Percentiles rank a stretch among this genome's conserved stretches.
These are phyloP conservation scores for Phoma sp. DNA, from an alignment of 2,329 filamentous ascomycete species.

Conservation along the genomic window DNA sequence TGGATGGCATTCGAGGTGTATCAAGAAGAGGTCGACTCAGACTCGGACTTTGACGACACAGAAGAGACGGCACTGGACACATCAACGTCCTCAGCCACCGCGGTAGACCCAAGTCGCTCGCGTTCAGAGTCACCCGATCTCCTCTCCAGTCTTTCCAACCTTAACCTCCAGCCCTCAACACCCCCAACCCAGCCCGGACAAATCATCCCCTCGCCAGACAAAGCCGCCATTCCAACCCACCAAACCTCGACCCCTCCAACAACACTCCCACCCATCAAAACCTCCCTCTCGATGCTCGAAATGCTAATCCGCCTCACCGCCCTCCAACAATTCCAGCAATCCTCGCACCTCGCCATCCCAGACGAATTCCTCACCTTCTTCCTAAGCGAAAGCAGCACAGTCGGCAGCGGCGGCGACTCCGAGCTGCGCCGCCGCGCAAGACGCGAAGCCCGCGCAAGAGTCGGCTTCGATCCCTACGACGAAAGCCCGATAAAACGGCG, in stretches of 20 bases:
- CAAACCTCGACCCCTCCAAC: constrained; percentile 21
- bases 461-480: constrained; percentile 76
- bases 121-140: constrained; percentile 52
- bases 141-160: constrained; percentile 53
- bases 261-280: constrained; percentile 61
- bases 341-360: constrained; percentile 84
- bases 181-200: constrained; percentile 20
- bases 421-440: constrained; percentile 66
- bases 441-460: constrained; percentile 64
- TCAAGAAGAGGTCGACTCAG: constrained; percentile 65
- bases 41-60: constrained; percentile 57
- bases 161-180: constrained; percentile 50
- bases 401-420: constrained; percentile 68
- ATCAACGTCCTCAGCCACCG: constrained; percentile 23
- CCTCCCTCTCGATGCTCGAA: constrained; percentile 81
- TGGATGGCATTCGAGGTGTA: constrained; percentile 93
- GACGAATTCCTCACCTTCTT: constrained; percentile 92
- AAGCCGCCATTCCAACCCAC: constrained; percentile 20
- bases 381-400: constrained; percentile 71
- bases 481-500: constrained; percentile 71
- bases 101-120: constrained; percentile 20
- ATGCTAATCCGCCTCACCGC: constrained; percentile 85
- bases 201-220: constrained; percentile 34
- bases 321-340: constrained; percentile 90
- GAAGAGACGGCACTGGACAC: constrained; percentile 27